Evolutionary conservation across 2,329 filamentous ascomycete species (phyloP).

Genomic region (Penicillium sp.): DNA sequence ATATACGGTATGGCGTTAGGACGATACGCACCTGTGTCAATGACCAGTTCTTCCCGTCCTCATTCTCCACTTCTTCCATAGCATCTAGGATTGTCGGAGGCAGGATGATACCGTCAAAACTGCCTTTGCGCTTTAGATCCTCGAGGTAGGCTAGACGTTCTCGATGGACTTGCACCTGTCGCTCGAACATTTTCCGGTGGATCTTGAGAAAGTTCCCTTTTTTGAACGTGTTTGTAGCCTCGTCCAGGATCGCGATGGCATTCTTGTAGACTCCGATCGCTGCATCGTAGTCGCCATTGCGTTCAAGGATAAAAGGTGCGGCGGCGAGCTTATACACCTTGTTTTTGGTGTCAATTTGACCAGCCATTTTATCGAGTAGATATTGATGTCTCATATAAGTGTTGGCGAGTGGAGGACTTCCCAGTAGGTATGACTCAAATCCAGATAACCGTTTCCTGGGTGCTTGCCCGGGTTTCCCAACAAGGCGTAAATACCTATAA

Average conservation of each 20-base stretch:
- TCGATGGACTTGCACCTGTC: constrained; percentile 15
- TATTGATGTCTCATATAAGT: no score
- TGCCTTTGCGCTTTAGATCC: constrained; percentile 9
- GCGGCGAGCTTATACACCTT: constrained; percentile 6
- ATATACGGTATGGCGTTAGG: background rate
- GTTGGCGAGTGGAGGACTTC: background rate
- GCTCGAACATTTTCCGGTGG: constrained; percentile 20
- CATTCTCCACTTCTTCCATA: constrained; percentile 8
- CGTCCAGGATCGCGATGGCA: constrained; percentile 7
- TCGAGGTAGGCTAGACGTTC: constrained; percentile 17
- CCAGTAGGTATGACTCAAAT: no score
- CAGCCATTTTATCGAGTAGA: background rate
- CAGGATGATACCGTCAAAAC: constrained; percentile 11
- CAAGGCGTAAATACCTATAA: no score
- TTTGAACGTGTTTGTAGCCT: constrained; percentile 10
- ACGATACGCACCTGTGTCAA: constrained; percentile 9
- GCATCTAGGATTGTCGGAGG: constrained; percentile 13
- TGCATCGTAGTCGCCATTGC: constrained; percentile 13
- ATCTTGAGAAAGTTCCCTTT: constrained; percentile 14
- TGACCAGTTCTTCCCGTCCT: constrained; percentile 5
- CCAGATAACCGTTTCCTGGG: no score
- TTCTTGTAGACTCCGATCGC: constrained; percentile 14
- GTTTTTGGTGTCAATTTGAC: constrained; percentile 2
- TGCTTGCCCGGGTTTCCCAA: no score
- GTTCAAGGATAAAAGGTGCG: constrained; percentile 10